phyloP scores from a whole-genome alignment of 116 monocot genomes.

The Cymodocea nodosa region DNA sequence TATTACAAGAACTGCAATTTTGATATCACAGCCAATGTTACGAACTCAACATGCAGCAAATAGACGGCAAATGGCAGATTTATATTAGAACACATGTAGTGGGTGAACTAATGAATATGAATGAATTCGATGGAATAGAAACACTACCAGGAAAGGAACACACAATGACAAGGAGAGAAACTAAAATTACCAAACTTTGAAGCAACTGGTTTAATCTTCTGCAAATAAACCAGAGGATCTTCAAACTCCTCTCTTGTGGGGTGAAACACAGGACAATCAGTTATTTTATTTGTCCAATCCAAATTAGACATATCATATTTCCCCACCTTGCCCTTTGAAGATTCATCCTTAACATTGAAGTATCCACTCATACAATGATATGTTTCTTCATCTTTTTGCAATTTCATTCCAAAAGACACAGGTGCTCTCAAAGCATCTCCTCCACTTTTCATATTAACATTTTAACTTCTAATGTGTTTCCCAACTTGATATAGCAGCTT shows the following conservation, averaged over 20 bases:
- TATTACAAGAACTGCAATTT: too few relatives aligned
- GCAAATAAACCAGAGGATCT: conserved; percentile 70
- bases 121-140: too few relatives aligned
- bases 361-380: conserved; percentile 9
- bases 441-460: conserved; percentile 44
- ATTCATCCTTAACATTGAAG: conserved; percentile 21
- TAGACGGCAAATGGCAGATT: too few relatives aligned
- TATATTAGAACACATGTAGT: too few relatives aligned
- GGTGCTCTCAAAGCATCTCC: conserved; percentile 45
- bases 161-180: neutral
- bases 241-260: conserved; percentile 92
- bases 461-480: conserved; percentile 7
- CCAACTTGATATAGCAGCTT: conserved; percentile 28
- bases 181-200: conserved; percentile 63
- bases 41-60: too few relatives aligned
- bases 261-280: conserved; percentile 79
- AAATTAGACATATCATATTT: conserved; percentile 63
- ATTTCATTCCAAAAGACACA: conserved; percentile 32
- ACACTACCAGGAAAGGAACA: too few relatives aligned
- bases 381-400: conserved; percentile 18
- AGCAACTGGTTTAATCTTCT: conserved; percentile 67
- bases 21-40: too few relatives aligned
- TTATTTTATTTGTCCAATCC: conserved; percentile 85
- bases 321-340: conserved; percentile 38
- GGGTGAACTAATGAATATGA: too few relatives aligned